Percentiles rank a stretch among this genome's conserved stretches.
phyloP scores from a whole-genome alignment of 1,284 basidiomycete genomes.

The Irpex sp. region DNA sequence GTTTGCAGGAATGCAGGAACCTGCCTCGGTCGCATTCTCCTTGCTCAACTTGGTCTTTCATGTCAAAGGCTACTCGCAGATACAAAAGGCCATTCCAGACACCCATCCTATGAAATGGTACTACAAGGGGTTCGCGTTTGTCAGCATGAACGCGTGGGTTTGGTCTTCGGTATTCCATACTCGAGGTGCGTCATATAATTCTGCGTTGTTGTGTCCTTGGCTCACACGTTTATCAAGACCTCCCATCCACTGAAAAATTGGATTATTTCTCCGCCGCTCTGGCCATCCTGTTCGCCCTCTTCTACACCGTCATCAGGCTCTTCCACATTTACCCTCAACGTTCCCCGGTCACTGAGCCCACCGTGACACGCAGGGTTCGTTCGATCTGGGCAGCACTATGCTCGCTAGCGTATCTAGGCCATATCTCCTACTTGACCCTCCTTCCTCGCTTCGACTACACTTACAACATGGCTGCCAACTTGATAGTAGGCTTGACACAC shows the following conservation, averaged over 20 bases:
- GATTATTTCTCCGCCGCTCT: constrained; percentile 96
- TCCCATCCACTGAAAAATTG: constrained; percentile 80
- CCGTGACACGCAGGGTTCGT: constrained; percentile 5
- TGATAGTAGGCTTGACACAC: constrained; percentile 73
- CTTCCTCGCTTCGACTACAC: constrained; percentile 88
- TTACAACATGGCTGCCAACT: constrained; percentile 92
- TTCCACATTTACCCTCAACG: constrained; percentile 69
- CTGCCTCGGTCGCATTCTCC: constrained; percentile 88
- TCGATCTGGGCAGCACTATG: constrained; percentile 45
- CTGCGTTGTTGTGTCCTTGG: background rate
- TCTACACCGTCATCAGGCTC: constrained; percentile 72
- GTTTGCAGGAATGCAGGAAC: constrained; percentile 87
- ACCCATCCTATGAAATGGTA: constrained; percentile 70
- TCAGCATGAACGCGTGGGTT: constrained; percentile 89
- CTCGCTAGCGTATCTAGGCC: constrained; percentile 52
- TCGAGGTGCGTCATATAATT: constrained; percentile 54
- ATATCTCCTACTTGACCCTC: constrained; percentile 76
- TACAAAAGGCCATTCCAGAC: constrained; percentile 46
- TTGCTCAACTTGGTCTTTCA: constrained; percentile 82
- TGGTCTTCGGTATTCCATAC: constrained; percentile 94
- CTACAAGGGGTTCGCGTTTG: constrained; percentile 66
- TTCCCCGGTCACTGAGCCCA: constrained; percentile 14
- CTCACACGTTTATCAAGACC: constrained; percentile 41
- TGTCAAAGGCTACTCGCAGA: constrained; percentile 46
- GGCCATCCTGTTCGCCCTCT: constrained; percentile 74